Conservation (phyloP, 345 rosid genomes). For the Salix suchowensis region DNA sequence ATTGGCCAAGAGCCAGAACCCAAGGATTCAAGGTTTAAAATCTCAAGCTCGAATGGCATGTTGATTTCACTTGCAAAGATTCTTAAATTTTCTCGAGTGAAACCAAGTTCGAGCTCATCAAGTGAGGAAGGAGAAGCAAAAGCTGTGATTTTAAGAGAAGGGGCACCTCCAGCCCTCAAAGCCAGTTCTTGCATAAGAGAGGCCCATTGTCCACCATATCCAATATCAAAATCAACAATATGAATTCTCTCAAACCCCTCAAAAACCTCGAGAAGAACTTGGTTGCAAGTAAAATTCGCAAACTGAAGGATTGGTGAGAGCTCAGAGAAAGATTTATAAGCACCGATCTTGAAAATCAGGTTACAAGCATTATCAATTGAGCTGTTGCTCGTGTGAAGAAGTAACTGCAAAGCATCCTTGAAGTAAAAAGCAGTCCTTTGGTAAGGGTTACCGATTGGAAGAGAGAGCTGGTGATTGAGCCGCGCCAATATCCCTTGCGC, state of each 20-base stretch:
- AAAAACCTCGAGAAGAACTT: constrained; percentile 66
- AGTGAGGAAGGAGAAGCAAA: constrained; percentile 53
- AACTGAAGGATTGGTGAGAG: constrained; percentile 80
- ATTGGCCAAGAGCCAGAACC: constrained; percentile 44
- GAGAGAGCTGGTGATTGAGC: constrained; percentile 99
- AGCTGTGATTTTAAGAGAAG: constrained; percentile 63
- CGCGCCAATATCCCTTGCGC: constrained; percentile 99
- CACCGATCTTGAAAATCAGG: constrained; percentile 69
- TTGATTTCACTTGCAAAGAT: constrained; percentile 66
- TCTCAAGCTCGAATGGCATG: constrained; percentile 61
- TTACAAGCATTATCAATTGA: constrained; percentile 25
- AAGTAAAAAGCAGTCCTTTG: constrained; percentile 72
- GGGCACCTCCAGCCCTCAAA: constrained; percentile 41
- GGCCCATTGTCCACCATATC: constrained; percentile 91
- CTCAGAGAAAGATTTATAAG: constrained; percentile 82
- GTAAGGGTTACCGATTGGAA: constrained; percentile 65
- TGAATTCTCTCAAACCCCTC: constrained; percentile 62
- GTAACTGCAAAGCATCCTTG: constrained; percentile 65
- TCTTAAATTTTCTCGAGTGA: constrained; percentile 67
- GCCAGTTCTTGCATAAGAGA: constrained; percentile 94
- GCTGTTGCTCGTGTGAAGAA: constrained; percentile 33
- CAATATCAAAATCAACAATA: constrained; percentile 80
- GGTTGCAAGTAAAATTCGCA: constrained; percentile 81
- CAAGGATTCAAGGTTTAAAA: constrained; percentile 50
- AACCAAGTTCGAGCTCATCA: constrained; percentile 56